Evolutionary conservation across 2,329 filamentous ascomycete genomes (phyloP), one percentile per base, ranked within the genome.

Genomic region (Remersonia thermophila): DNA sequence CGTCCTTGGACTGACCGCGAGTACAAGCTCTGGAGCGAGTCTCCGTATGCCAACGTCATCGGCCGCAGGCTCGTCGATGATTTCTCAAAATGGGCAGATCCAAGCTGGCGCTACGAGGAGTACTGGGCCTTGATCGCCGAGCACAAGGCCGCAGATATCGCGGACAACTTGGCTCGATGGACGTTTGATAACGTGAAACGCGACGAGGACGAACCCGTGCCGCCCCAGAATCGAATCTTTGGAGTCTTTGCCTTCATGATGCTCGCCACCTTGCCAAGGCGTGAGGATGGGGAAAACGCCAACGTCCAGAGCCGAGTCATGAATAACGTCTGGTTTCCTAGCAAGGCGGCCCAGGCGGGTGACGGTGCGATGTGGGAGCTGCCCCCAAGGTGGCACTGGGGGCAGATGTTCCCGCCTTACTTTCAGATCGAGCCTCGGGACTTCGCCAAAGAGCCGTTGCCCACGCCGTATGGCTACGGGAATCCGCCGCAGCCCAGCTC

Each of bases 1-100:
- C 35, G 35, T 3, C 39, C 39, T 11, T 41, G 39, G 39, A 23
- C 35, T 27, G 3, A 2, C 15, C 3, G 11, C 2, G 35, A 35
- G n/a, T 31, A 32, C 30, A 2, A 2, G 8, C 16, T 11, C 9
- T 41, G 39, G 39, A 14, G 15, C 3, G 26, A 11, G 6, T 30
- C 39, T 2, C 39, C 39, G 11, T 41, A 41, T 27, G 12, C 39
- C 29, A 32, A 37, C 35, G 5, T 15, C n/a, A 5, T 8, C 3
- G 35, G 23, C 3, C 39, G 39, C 23, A 18, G 15, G 7, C 9
- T 13, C 13, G 3, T 41, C 18, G 20, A 17, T 14, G 14, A 17
- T 8, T 41, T 35, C 35, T 12, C 14, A 14, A 29, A 20, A 3
- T 29, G 31, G 3, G 17, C 12, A 5, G 17, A 20, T 10, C 36